Evolutionary conservation across 2,329 filamentous ascomycete genomes (phyloP).

Genomic region (Cercospora zeina): DNA sequence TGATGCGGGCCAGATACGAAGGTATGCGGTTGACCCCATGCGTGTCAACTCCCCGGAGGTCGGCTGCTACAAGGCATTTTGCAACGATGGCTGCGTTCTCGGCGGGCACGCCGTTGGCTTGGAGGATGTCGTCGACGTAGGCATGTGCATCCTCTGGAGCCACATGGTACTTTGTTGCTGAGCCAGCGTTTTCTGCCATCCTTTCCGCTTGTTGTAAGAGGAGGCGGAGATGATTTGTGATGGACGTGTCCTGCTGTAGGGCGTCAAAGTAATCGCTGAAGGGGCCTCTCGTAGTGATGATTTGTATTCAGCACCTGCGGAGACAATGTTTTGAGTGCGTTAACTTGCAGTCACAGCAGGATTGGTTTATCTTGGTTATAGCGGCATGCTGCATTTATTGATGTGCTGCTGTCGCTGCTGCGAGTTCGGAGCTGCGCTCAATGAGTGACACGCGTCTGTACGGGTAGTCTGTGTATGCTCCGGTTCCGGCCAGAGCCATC

Average conservation of each 20-base stretch:
- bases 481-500: not conserved
- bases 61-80: constrained; percentile 69
- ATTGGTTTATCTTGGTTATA: no score
- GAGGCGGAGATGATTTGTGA: not conserved
- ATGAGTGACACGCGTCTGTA: not conserved
- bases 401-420: not conserved
- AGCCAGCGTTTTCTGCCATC: constrained; percentile 3
- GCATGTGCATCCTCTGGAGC: constrained; percentile 37
- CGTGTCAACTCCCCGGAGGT: constrained; percentile 76
- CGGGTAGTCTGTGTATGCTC: not conserved
- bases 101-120: constrained; percentile 60
- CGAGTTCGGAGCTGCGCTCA: constrained; percentile 5
- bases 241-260: no score
- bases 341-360: no score
- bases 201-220: not conserved
- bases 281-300: not conserved
- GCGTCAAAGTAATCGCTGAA: not conserved
- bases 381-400: not conserved
- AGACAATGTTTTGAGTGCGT: no score
- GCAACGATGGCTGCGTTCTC: constrained; percentile 64
- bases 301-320: not conserved
- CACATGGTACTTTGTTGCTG: constrained; percentile 28
- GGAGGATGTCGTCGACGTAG: constrained; percentile 59
- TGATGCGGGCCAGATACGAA: constrained; percentile 72
- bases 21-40: constrained; percentile 78